phyloP scores from a whole-genome alignment of 176 grass and related monocot species.

The Carex littledalei region DNA sequence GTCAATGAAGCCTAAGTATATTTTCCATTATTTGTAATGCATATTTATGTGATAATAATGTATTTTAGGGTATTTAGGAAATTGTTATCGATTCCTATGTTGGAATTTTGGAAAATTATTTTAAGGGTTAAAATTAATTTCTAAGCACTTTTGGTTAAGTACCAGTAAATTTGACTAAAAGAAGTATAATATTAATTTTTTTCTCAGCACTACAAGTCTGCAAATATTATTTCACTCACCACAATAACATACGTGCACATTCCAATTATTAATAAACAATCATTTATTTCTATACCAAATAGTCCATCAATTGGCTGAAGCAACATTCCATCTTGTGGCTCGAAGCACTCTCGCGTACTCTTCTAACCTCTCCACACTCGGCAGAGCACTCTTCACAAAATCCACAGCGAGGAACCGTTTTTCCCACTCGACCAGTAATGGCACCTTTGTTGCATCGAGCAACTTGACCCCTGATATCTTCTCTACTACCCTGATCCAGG shows the following conservation, averaged over 20 bases:
- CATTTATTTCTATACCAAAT: background rate
- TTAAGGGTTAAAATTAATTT: too few species aligned
- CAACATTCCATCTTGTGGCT: background rate
- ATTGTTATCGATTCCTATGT: too few species aligned
- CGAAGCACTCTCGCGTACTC: background rate
- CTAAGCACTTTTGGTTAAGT: too few species aligned
- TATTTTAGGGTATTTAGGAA: too few species aligned
- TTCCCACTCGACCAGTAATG: constrained; percentile 27
- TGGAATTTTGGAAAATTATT: too few species aligned
- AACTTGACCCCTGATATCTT: constrained; percentile 14
- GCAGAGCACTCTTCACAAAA: constrained; percentile 16
- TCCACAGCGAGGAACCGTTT: constrained; percentile 23
- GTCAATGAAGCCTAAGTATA: too few species aligned
- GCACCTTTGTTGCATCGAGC: constrained; percentile 20
- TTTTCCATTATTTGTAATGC: too few species aligned
- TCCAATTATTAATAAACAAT: background rate
- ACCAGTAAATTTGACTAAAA: too few species aligned
- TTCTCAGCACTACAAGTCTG: too few species aligned
- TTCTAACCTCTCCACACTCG: constrained; percentile 21
- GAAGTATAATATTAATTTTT: too few species aligned
- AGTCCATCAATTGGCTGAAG: background rate
- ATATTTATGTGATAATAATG: too few species aligned
- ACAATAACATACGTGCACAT: background rate
- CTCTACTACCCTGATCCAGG: constrained; percentile 34
- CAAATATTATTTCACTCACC: too few species aligned